Base-by-base conservation (phyloP, 1,284 basidiomycete genomes). In the Mycena citricolor region DNA sequence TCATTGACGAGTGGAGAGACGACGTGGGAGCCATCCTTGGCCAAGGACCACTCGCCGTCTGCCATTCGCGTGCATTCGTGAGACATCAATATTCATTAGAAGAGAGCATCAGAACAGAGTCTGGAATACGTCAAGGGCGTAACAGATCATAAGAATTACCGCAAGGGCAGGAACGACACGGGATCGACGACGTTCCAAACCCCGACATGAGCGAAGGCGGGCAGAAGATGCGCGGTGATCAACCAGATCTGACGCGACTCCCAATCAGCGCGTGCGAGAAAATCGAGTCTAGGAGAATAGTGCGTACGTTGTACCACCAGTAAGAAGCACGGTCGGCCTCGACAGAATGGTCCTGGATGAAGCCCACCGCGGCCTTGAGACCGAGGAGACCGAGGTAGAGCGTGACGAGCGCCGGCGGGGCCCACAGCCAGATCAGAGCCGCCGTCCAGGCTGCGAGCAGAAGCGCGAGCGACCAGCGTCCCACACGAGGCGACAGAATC, bases 301-400 rank as follows among this genome's bases (percentile, higher is more conserved):
- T 8, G 36, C 52, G 25, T 21, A 57, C 55, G 16, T 56, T 49
- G 36, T 56, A 56, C 31, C 33, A 52, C 31, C 44, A 44, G 30
- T 47, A 56, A 2, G 53, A 42, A 12, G 36, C 38, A 3, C 46
- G 33, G 26, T 54, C 52, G 26, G 39, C 39, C 21, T 48, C 50
- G 19, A 49, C 33, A 7, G 47, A 49, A 21, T 47, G 28, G 34
- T 49, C 28, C 36, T 23, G 23, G 17, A 49, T 28, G 34, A 49
- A 54, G 12, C 45, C 47, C 12, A 43, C 23, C 11, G 42, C 35
- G 19, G 49, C 28, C 13, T 39, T 39, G 37, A 42, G 16, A n/a
- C 39, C 35, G 8, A 53, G 35, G 14, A 47, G n/a, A 11, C n/a
- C 23, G 26, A 57, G 36, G n/a, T 49, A 2, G 11, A 38, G 22